These are phyloP conservation scores for Mycena albidolilacea DNA, from an alignment of 768 basidiomycete genomes.

Conservation along the genomic window DNA sequence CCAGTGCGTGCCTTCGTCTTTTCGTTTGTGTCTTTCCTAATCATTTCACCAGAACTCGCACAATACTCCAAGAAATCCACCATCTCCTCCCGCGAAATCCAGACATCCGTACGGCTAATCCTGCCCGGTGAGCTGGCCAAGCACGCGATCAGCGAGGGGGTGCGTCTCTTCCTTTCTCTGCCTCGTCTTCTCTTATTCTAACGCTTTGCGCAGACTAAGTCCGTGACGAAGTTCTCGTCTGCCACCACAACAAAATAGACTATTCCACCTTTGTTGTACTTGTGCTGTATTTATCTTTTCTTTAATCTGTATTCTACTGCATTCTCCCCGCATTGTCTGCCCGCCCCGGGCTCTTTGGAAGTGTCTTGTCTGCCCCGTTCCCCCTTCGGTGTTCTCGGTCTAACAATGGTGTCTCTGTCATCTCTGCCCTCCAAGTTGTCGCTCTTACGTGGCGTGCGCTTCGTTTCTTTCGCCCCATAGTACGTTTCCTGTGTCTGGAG, in stretches of 20 bases:
- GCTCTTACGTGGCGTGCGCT: no score
- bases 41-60: slow-evolving; percentile 79
- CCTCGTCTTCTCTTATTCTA: background rate
- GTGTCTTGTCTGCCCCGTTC: no score
- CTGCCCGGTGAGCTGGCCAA: slow-evolving; percentile 98
- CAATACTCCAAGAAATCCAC: slow-evolving; percentile 99
- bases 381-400: no score
- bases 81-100: slow-evolving; percentile 98
- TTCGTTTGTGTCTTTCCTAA: background rate
- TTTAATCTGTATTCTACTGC: background rate
- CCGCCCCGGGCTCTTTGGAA: no score
- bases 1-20: slow-evolving; percentile 67
- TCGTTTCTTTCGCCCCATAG: no score
- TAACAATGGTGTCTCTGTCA: no score
- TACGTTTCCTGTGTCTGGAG: no score
- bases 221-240: slow-evolving; percentile 52
- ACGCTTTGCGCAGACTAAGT: slow-evolving; percentile 32
- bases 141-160: slow-evolving; percentile 97
- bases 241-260: slow-evolving; percentile 34
- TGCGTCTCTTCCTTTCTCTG: slow-evolving; percentile 52
- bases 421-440: no score
- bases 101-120: slow-evolving; percentile 95
- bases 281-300: slow-evolving; percentile 18
- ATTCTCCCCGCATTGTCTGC: background rate
- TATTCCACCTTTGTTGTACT: slow-evolving; percentile 1